Base-by-base conservation (phyloP, 1,139 yeast genomes). In the Hyphopichia burtonii region DNA sequence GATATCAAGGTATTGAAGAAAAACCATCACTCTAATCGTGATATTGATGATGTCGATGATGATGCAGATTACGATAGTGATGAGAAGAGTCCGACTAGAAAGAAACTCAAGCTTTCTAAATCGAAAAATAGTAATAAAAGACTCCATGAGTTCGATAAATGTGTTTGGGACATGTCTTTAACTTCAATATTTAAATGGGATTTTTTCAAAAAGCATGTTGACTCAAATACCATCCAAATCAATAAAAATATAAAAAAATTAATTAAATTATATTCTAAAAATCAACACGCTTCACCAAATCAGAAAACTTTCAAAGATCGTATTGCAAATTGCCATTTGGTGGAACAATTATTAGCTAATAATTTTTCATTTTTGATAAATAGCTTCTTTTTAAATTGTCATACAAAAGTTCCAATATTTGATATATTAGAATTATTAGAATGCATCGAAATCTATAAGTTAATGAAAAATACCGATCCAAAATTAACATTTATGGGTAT, bases 121-220 rank as follows among this genome's bases (percentile, higher is more conserved):
- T 10, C 18, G 3, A 7, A 27, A 22, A 36, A 9, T 17, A 4
- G 31, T 28, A 33, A 14, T 11, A 19, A 15, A 19, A 25, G 33
- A 14, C 14, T 40, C 20, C 31, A 31, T 28, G 44, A 41, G 34
- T 53, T 51, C 41, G 59, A 56, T 40, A 47, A 43, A 18, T 58
- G 62, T 40, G 28, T 59, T 23, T 75, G 80, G 80, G 73, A 70
- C 48, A 61, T 73, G 59, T 66, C 74, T 6, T 47, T 63, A 6
- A 66, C 68, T n/a, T 55, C 68, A 17, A 48, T 71, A 2, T 41
- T 71, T 30, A 57, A 56, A 36, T 74, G 80, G 80, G 47, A 49
- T 8, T 64, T 49, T 38, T 57, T 67, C 38, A 41, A 44, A 14
- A 42, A 50, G 17, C 44, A 50, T 20, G 45, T 63, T 12, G 55